A percentile compares a stretch with the other conserved stretches of the same genome.
Evolutionary conservation across 2,329 filamentous ascomycete species (phyloP).

Genomic region (Ambrosiella beaveri): DNA sequence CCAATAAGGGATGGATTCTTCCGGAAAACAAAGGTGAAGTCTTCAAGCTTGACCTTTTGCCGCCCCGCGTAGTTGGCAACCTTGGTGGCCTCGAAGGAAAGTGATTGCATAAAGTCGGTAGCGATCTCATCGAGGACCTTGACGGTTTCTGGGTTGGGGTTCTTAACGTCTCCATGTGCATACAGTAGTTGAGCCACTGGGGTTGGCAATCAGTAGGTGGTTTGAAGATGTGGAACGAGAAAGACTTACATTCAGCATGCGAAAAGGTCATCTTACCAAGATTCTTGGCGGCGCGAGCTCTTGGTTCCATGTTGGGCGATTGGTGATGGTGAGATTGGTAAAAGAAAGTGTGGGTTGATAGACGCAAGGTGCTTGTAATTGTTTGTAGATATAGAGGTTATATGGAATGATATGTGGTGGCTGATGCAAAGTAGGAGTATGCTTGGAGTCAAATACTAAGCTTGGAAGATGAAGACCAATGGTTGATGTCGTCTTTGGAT

Average conservation of each 20-base stretch:
- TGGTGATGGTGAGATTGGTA: neutral
- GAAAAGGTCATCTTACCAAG: conserved; percentile 71
- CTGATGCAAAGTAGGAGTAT: neutral
- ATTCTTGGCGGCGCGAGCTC: conserved; percentile 61
- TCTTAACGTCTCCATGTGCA: conserved; percentile 60
- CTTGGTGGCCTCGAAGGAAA: conserved; percentile 76
- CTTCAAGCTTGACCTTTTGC: conserved; percentile 95
- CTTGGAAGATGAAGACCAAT: neutral
- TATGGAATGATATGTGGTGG: too few relatives aligned
- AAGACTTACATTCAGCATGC: conserved; percentile 45
- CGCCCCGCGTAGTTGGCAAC: conserved; percentile 73
- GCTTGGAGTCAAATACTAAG: neutral
- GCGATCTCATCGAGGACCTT: conserved; percentile 85
- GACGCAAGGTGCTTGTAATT: too few relatives aligned
- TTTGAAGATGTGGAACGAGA: neutral
- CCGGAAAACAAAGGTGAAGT: conserved; percentile 87
- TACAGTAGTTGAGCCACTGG: conserved; percentile 58
- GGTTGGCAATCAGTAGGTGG: conserved; percentile 2
- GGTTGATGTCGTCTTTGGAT: neutral
- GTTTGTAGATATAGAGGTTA: too few relatives aligned
- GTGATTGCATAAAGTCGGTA: conserved; percentile 89
- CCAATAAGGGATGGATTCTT: conserved; percentile 74
- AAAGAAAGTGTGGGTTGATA: too few relatives aligned
- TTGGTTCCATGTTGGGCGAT: conserved; percentile 47
- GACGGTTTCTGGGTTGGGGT: conserved; percentile 68